Conservation (phyloP, 805 yeast genomes). For the Metschnikowia picachoensis region DNA sequence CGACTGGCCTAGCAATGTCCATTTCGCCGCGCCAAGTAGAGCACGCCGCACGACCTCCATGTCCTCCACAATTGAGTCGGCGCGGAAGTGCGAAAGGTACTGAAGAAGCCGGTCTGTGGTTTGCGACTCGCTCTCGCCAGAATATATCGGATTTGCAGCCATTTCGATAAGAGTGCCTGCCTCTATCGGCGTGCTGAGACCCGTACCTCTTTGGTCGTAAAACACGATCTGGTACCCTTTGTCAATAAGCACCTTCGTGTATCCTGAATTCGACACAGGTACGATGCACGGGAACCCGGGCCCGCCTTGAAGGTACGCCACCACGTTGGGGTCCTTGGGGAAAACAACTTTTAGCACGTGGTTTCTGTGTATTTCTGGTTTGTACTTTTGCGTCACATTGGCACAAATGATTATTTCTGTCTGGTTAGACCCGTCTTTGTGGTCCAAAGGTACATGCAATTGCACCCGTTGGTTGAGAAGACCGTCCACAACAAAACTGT, state of each 20-base stretch:
- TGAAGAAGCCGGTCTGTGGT: conserved; percentile 30
- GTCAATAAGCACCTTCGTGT: conserved; percentile 36
- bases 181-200: conserved; percentile 47
- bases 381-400: conserved; percentile 31
- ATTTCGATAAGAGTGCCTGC: conserved; percentile 20
- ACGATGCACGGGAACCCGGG: conserved; percentile 48
- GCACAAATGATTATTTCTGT: conserved; percentile 24
- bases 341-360: conserved; percentile 14
- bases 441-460: conserved; percentile 23
- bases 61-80: conserved; percentile 51
- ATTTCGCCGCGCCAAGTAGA: conserved; percentile 35
- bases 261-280: conserved; percentile 34
- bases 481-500: conserved; percentile 17
- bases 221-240: conserved; percentile 43
- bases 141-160: neutral
- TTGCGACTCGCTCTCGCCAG: conserved; percentile 3
- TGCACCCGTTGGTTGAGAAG: conserved; percentile 17
- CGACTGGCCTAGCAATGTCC: conserved; percentile 55
- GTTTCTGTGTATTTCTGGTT: conserved; percentile 17
- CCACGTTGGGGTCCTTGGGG: conserved; percentile 32
- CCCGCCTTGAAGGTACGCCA: conserved; percentile 50
- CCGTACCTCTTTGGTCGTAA: conserved; percentile 63
- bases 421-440: conserved; percentile 10
- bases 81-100: conserved; percentile 45
- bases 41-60: conserved; percentile 42